Conservation (phyloP, 1,139 yeast species). For the Candida frijolesensis region DNA sequence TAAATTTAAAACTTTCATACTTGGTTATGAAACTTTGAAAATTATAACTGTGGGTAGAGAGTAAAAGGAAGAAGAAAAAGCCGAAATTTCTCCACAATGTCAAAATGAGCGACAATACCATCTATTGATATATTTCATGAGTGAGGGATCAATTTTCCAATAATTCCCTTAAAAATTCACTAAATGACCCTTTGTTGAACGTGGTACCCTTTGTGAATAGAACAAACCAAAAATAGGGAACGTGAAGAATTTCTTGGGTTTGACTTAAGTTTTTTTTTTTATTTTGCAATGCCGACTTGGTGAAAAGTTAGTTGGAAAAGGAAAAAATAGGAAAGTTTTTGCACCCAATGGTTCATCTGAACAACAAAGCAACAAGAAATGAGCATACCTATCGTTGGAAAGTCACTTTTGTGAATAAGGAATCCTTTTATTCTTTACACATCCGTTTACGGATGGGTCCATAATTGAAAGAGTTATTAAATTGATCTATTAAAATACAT, state of each 20-base stretch:
- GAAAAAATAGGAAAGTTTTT: constrained; percentile 4
- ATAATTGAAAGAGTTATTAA: background rate
- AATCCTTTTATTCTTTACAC: background rate
- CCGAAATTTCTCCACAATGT: background rate
- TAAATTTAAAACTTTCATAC: constrained; percentile 10
- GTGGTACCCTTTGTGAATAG: background rate
- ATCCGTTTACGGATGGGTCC: background rate
- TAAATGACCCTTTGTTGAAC: background rate
- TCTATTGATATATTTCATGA: constrained; percentile 1
- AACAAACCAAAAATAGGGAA: background rate
- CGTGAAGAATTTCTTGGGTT: background rate
- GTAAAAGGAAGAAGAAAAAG: background rate
- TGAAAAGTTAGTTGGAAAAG: background rate
- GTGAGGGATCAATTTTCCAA: background rate
- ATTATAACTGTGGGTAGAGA: constrained; percentile 1
- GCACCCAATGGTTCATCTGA: constrained; percentile 2
- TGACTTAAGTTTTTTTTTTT: constrained; percentile 3
- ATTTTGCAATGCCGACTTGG: constrained; percentile 6
- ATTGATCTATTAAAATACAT: background rate
- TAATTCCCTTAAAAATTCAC: background rate
- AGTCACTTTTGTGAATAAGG: background rate
- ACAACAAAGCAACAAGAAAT: background rate
- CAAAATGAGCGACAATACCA: background rate
- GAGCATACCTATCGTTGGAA: background rate
- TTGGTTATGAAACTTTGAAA: background rate